Base-by-base conservation (phyloP, 129 eudicot genomes). In the Arctium lappa region DNA sequence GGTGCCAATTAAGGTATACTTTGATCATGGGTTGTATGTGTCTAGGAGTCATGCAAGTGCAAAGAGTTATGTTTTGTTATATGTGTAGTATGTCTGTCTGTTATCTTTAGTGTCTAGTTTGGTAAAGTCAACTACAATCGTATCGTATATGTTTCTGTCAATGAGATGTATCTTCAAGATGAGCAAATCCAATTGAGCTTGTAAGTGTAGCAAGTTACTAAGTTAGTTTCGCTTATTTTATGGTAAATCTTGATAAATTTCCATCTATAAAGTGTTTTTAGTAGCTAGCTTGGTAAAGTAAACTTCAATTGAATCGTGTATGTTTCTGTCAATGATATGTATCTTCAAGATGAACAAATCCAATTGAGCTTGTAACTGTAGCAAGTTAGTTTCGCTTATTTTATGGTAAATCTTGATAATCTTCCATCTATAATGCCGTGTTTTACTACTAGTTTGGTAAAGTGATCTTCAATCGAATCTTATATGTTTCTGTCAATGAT, bases 81-180 rank as follows among this genome's bases (percentile, higher is more conserved):
- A 74, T 84, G 80, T 82, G 81, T 83, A 53, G 77, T 86, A 74
- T 86, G 79, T 65, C 82, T 44, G 82, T 79, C 72, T 86, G 83
- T 50, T 53, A 75, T 69, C 78, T 85, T 74, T 69, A 75, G 73
- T 76, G 74, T 33, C 76, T 65, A 85, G 72, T 85, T 85, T 85
- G 86, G 83, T 78, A 78, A 84, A 78, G 83, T 72, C 34, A 31
- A 72, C 48, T 78, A 72, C 73, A 37, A 33, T 33, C 27, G 0
- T 22, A 22, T 22, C 27, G 27, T 22, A 22, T 77, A 77, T 83
- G 74, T 33, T 77, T 34, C 63, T 56, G 37, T 83, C 10, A 56
- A 50, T 70, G 81, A 78, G 70, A 71, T 83, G 82, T 77, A 83
- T 53, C 69, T 29, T 71, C 39, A 78, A 83, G 86, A 65, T 73